Percentiles rank a stretch among this genome's conserved stretches.
phyloP scores from a whole-genome alignment of 441 rosid species.

The Syzygium malaccense region DNA sequence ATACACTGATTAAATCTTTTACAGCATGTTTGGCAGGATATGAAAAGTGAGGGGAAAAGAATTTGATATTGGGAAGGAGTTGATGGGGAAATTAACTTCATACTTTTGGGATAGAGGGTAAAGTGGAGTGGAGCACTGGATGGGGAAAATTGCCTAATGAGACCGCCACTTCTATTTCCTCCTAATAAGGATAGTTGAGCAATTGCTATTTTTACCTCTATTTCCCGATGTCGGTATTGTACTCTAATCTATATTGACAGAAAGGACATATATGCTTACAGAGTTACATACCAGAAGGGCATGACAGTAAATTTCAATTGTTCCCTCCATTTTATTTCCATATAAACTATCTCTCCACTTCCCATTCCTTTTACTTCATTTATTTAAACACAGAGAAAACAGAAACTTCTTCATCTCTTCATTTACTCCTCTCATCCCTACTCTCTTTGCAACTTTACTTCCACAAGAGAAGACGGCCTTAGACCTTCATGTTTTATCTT shows the following conservation, averaged over 20 bases:
- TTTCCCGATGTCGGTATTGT: background rate
- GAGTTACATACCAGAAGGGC: background rate
- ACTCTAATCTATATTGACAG: background rate
- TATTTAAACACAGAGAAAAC: background rate
- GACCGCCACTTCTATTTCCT: background rate
- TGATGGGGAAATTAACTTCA: background rate
- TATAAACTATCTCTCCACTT: background rate
- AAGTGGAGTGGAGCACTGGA: background rate
- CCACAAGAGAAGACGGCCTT: background rate
- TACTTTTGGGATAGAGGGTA: background rate
- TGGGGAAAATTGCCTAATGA: background rate
- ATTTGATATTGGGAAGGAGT: background rate
- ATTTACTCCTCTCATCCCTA: background rate
- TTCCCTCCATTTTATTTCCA: background rate
- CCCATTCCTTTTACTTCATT: background rate
- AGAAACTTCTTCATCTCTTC: background rate
- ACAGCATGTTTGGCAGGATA: background rate
- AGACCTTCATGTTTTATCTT: background rate
- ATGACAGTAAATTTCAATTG: background rate
- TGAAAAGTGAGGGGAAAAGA: background rate
- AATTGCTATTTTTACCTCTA: background rate
- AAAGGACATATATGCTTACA: background rate
- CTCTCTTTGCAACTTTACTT: background rate
- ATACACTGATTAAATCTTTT: background rate
- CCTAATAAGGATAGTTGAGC: background rate